phyloP scores from a whole-genome alignment of 306 rosid genomes.

The Lagenaria siceraria region DNA sequence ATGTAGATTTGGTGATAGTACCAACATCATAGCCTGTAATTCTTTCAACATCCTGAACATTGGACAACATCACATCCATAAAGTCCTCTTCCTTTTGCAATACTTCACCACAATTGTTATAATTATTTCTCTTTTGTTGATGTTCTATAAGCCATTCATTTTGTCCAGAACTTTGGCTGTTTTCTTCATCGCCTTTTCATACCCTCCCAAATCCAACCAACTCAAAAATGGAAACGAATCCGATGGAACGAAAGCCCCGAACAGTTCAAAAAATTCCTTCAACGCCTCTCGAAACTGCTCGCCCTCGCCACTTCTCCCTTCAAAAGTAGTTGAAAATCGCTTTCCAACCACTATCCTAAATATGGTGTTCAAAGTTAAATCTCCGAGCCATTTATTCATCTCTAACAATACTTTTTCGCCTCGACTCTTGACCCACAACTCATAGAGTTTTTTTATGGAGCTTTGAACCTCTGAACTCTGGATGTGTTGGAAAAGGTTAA shows the following conservation, averaged over 20 bases:
- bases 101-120: background rate
- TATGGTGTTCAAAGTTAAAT: slow-evolving; percentile 32
- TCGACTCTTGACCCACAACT: background rate
- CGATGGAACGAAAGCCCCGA: slow-evolving; percentile 36
- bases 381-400: slow-evolving; percentile 9
- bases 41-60: background rate
- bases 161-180: background rate
- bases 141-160: background rate
- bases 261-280: slow-evolving; percentile 27
- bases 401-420: slow-evolving; percentile 22
- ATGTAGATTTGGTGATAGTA: background rate
- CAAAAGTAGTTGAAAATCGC: slow-evolving; percentile 10
- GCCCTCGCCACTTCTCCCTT: slow-evolving; percentile 22
- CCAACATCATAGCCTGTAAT: background rate
- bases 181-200: slow-evolving; percentile 24
- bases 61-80: background rate
- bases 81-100: background rate
- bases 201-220: slow-evolving; percentile 46
- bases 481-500: slow-evolving; percentile 31
- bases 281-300: slow-evolving; percentile 31
- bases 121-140: background rate
- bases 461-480: slow-evolving; percentile 23
- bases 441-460: background rate
- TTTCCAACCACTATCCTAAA: slow-evolving; percentile 12
- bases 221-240: slow-evolving; percentile 44